Conservation (phyloP, 176 grass and related monocot genomes). For the Hordeum marinum region DNA sequence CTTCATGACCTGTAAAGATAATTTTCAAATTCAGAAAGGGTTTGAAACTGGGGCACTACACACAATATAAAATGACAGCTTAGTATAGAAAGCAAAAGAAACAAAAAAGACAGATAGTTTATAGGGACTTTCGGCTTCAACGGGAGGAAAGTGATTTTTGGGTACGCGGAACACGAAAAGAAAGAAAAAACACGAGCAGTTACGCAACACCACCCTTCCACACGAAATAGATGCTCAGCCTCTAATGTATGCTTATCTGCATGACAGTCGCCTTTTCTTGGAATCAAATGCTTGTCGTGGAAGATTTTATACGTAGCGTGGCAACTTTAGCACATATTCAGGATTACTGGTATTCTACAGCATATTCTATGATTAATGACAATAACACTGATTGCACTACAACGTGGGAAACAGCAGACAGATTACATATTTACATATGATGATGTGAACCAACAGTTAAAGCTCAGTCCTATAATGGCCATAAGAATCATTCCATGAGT, state of each 20-base stretch:
- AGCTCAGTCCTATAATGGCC: background rate
- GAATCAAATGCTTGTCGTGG: background rate
- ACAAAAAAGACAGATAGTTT: background rate
- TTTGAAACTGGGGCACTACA: background rate
- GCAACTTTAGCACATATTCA: slow-evolving; percentile 6
- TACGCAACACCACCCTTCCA: background rate
- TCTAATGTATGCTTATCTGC: background rate
- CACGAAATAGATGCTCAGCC: background rate
- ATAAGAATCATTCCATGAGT: background rate
- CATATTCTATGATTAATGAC: background rate
- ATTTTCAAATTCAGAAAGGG: background rate
- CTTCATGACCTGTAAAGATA: background rate
- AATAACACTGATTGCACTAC: background rate
- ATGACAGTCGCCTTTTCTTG: background rate
- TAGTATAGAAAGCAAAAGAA: background rate
- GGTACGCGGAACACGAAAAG: background rate
- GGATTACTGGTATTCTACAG: background rate
- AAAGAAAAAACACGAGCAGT: background rate
- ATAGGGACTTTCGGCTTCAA: background rate
- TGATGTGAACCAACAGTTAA: background rate
- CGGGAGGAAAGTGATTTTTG: background rate
- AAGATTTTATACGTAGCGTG: background rate
- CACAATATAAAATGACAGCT: background rate
- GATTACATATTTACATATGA: background rate
- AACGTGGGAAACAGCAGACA: background rate